Conservation (phyloP, 805 yeast species). For the Saccharomycopsis microspora region DNA sequence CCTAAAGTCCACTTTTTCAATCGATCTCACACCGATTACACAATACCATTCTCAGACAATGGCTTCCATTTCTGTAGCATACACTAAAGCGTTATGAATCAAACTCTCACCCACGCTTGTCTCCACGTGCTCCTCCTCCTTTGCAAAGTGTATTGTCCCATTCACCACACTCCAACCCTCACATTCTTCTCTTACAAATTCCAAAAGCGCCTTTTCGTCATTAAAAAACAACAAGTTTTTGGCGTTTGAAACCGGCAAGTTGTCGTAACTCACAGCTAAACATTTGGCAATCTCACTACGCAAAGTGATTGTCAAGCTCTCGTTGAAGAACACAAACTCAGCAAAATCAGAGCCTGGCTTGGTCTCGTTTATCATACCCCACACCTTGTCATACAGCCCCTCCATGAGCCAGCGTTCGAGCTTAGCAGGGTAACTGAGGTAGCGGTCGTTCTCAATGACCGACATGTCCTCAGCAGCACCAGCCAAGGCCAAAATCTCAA, state of each 20-base stretch:
- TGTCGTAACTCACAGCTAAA: conserved; percentile 64
- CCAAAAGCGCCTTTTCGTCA: conserved; percentile 41
- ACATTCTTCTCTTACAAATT: conserved; percentile 36
- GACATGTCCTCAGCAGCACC: conserved; percentile 23
- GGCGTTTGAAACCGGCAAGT: conserved; percentile 73
- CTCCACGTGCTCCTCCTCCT: conserved; percentile 10
- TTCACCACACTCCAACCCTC: conserved; percentile 41
- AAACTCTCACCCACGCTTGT: conserved; percentile 48
- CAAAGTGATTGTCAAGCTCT: conserved; percentile 64
- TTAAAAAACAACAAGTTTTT: conserved; percentile 66
- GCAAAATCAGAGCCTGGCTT: conserved; percentile 35
- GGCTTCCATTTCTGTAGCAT: conserved; percentile 87
- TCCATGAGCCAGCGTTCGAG: conserved; percentile 93
- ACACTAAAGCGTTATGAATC: conserved; percentile 65
- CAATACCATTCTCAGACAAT: conserved; percentile 39
- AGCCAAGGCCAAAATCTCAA: conserved; percentile 43
- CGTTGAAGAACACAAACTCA: conserved; percentile 73
- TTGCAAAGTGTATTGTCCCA: conserved; percentile 38
- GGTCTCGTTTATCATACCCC: conserved; percentile 55
- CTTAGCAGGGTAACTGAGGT: conserved; percentile 72
- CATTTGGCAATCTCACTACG: conserved; percentile 80
- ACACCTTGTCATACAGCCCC: conserved; percentile 88
- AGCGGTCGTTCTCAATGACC: conserved; percentile 55
- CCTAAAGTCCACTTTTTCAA: no score
- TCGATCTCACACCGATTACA: no score